These are phyloP conservation scores for Kockovaella imperatae DNA, from an alignment of 768 basidiomycete genomes.

Conservation along the genomic window DNA sequence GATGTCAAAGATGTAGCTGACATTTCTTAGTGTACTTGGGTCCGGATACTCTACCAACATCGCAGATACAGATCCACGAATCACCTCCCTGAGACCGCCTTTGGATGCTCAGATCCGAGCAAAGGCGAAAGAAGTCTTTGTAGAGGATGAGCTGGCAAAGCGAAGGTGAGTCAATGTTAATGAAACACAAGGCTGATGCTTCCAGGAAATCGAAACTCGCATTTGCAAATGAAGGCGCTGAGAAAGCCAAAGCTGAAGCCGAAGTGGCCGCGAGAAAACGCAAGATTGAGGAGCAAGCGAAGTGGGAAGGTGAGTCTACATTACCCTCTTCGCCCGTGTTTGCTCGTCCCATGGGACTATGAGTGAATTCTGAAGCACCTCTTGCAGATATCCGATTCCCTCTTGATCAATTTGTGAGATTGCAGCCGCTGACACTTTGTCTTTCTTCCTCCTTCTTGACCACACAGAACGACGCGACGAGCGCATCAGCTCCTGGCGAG, in stretches of 20 bases:
- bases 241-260: constrained; percentile 38
- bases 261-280: constrained; percentile 36
- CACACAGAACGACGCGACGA: constrained; percentile 37
- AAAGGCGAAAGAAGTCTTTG: constrained; percentile 38
- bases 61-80: constrained; percentile 35
- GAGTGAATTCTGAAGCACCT: too few relatives aligned
- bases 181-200: constrained; percentile 4
- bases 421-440: constrained; percentile 15
- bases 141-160: constrained; percentile 40
- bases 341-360: neutral
- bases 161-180: constrained; percentile 24
- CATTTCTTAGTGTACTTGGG: constrained; percentile 25
- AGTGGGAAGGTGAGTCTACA: constrained; percentile 41
- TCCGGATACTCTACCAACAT: constrained; percentile 35
- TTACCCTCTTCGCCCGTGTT: neutral
- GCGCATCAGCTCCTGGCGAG: constrained; percentile 39
- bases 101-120: constrained; percentile 35
- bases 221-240: constrained; percentile 44
- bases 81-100: constrained; percentile 31
- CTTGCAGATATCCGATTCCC: constrained; percentile 3
- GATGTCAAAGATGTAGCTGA: neutral
- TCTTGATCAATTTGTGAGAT: too few relatives aligned
- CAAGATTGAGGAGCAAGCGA: constrained; percentile 38
- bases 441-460: neutral
- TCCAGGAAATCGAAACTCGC: constrained; percentile 35